These are phyloP conservation scores for Dinochytrium kinnereticum DNA, from an alignment of 371 early-diverging fungal species.

Conservation along the genomic window DNA sequence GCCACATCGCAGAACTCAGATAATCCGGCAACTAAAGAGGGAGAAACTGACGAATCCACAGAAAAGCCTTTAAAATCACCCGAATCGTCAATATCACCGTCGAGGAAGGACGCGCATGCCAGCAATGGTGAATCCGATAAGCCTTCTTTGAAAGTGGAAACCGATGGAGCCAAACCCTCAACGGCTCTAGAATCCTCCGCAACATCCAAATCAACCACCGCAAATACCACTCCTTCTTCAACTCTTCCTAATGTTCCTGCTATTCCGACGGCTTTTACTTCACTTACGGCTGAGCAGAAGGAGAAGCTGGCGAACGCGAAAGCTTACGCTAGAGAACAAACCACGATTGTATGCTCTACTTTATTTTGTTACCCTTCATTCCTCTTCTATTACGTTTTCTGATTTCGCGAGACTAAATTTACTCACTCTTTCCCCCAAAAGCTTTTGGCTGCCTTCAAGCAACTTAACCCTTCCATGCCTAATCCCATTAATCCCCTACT, in stretches of 20 bases:
- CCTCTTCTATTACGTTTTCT: not conserved
- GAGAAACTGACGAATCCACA: no score
- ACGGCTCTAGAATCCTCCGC: not conserved
- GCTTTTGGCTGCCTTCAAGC: not conserved
- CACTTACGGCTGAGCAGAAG: slow-evolving; percentile 19
- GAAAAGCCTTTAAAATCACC: no score
- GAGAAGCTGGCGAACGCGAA: slow-evolving; percentile 55
- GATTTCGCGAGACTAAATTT: no score
- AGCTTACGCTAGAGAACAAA: slow-evolving; percentile 52
- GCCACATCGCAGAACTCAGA: no score
- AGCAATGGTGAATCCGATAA: no score
- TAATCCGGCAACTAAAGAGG: no score
- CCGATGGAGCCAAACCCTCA: not conserved
- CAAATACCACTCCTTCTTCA: not conserved
- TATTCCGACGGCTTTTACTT: not conserved
- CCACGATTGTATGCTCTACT: slow-evolving; percentile 9
- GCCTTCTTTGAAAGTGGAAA: not conserved
- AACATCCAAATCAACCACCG: not conserved
- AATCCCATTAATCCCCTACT: no score
- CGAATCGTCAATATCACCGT: no score
- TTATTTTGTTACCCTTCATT: not conserved
- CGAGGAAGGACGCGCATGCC: no score
- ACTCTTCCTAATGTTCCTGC: not conserved
- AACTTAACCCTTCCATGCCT: no score
- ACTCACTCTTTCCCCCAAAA: no score